phyloP scores from a whole-genome alignment of 164 flowering plant species.

The Buxus sempervirens region DNA sequence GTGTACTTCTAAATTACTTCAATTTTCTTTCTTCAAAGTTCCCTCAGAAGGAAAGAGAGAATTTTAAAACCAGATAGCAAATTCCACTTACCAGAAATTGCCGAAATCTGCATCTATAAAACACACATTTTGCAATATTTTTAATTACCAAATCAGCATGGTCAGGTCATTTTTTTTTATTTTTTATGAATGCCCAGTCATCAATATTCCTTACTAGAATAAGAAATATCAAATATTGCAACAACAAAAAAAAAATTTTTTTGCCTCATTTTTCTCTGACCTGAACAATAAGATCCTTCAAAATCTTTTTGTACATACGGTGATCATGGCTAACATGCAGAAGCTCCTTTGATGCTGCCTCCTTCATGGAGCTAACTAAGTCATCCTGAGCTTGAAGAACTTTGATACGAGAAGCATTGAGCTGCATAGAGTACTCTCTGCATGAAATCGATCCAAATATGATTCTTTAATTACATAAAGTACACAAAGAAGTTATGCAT shows the following conservation, averaged over 20 bases:
- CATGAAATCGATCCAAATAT: constrained; percentile 12
- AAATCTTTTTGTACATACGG: constrained; percentile 50
- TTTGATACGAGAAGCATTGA: constrained; percentile 89
- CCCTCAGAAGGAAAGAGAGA: too few species aligned
- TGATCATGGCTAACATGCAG: constrained; percentile 57
- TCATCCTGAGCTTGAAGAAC: constrained; percentile 99
- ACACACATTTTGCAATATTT: too few species aligned
- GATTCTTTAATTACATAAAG: background rate
- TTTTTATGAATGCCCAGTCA: too few species aligned
- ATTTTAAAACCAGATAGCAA: too few species aligned
- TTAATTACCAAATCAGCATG: too few species aligned
- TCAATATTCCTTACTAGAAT: background rate
- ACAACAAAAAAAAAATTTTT: too few species aligned
- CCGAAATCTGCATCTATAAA: too few species aligned
- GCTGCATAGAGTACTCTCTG: constrained; percentile 96
- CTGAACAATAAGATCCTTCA: constrained; percentile 82
- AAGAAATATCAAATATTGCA: background rate
- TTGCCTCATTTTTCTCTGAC: constrained; percentile 24
- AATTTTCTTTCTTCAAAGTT: too few species aligned
- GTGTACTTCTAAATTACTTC: background rate
- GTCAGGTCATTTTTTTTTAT: too few species aligned
- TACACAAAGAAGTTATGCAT: too few species aligned
- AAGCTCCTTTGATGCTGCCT: constrained; percentile 74
- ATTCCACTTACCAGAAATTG: too few species aligned
- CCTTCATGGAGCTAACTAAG: constrained; percentile 77